phyloP scores from a whole-genome alignment of 495 filamentous ascomycete genomes.

The Amorphotheca resinae region DNA sequence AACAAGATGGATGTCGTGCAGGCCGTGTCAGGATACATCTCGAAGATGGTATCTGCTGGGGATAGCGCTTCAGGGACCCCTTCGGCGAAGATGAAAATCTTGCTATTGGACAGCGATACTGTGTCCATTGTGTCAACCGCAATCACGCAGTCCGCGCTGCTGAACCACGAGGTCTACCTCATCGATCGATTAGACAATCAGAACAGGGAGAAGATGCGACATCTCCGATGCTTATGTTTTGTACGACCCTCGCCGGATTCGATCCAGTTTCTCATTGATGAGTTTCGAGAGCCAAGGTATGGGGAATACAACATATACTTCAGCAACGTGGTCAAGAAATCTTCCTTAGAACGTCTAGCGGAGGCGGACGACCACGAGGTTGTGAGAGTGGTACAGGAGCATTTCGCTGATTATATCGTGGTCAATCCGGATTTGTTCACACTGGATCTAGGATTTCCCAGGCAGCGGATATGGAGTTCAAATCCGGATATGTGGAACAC shows the following conservation, averaged over 20 bases:
- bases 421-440: conserved; percentile 91
- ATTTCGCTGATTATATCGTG: conserved; percentile 90
- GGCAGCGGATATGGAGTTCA: conserved; percentile 65
- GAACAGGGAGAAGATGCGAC: conserved; percentile 93
- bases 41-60: conserved; percentile 89
- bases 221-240: conserved; percentile 87
- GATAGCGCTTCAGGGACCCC: conserved; percentile 56
- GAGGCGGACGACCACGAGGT: conserved; percentile 98
- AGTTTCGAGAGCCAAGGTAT: conserved; percentile 91
- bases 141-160: conserved; percentile 88
- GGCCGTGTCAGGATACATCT: conserved; percentile 87
- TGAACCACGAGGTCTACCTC: conserved; percentile 95
- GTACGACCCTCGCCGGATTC: conserved; percentile 83
- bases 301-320: conserved; percentile 97
- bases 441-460: conserved; percentile 60
- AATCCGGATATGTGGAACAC: conserved; percentile 82
- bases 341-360: conserved; percentile 82
- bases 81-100: conserved; percentile 95
- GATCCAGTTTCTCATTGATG: conserved; percentile 86
- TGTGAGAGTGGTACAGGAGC: conserved; percentile 81
- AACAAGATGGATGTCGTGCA: conserved; percentile 78
- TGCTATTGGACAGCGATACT: conserved; percentile 89
- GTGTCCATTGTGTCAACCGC: conserved; percentile 87
- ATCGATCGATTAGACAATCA: conserved; percentile 89
- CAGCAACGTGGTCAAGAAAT: conserved; percentile 95